These are phyloP conservation scores for Apiospora hydei DNA, from an alignment of 2,329 filamentous ascomycete genomes.

Conservation along the genomic window DNA sequence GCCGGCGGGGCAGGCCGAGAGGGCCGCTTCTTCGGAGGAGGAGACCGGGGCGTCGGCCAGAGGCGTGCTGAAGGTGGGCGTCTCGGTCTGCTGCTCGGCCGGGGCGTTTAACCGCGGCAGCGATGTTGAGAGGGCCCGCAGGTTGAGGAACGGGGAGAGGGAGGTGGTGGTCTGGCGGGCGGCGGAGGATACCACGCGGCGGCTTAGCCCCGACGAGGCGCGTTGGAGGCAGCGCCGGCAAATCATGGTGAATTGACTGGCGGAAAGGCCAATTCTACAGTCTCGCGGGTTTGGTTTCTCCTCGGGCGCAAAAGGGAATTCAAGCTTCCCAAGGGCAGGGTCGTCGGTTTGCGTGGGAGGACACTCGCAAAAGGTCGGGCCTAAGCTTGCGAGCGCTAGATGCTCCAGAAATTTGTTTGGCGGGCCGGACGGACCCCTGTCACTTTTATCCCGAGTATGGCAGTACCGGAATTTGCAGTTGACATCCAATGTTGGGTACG, in stretches of 20 bases:
- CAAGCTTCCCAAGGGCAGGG: not conserved
- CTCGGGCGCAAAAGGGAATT: conserved; percentile 8
- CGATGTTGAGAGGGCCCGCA: conserved; percentile 27
- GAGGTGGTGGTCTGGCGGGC: conserved; percentile 13
- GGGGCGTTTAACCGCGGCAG: conserved; percentile 33
- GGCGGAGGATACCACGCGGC: conserved; percentile 23
- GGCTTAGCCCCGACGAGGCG: conserved; percentile 40
- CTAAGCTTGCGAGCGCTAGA: conserved; percentile 13
- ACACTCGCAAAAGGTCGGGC: conserved; percentile 7
- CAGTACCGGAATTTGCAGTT: not conserved
- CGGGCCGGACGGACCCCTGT: conserved; percentile 16
- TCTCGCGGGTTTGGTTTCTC: not conserved
- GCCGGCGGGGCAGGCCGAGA: conserved; percentile 69
- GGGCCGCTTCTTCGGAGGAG: conserved; percentile 39
- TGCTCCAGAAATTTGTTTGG: conserved; percentile 40
- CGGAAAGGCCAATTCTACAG: too few relatives aligned
- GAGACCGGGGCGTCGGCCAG: conserved; percentile 33
- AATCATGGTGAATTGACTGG: conserved; percentile 42
- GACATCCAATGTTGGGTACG: not conserved
- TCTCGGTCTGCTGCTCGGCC: conserved; percentile 30
- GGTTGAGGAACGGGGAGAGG: conserved; percentile 5
- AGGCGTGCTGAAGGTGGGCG: conserved; percentile 38
- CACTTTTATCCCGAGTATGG: not conserved
- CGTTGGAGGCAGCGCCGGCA: conserved; percentile 59
- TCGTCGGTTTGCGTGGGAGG: not conserved